Percentiles rank a stretch among this genome's conserved stretches.
phyloP scores from a whole-genome alignment of 2,329 filamentous ascomycete species.

The Ophiostoma ips region DNA sequence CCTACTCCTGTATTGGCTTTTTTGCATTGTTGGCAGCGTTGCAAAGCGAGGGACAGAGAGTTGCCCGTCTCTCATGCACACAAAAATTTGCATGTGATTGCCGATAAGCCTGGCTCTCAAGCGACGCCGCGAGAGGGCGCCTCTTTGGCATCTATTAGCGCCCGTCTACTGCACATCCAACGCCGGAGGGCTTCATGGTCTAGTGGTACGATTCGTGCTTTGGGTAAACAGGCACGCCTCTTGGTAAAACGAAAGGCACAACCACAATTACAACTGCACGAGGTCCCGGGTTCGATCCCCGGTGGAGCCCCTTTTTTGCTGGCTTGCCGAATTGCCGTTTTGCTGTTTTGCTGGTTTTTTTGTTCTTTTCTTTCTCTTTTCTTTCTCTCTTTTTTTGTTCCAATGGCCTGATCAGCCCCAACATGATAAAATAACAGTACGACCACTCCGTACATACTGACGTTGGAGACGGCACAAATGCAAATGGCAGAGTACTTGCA shows the following conservation, averaged over 20 bases:
- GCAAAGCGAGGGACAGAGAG: background rate
- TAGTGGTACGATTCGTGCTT: conserved; percentile 6
- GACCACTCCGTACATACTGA: too few species aligned
- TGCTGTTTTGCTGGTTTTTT: too few species aligned
- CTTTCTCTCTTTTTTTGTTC: too few species aligned
- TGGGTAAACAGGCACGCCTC: background rate
- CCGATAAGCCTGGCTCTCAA: too few species aligned
- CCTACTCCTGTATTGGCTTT: too few species aligned
- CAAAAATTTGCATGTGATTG: background rate
- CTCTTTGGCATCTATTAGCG: background rate
- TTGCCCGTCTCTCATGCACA: too few species aligned
- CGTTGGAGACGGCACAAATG: too few species aligned
- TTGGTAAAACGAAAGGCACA: background rate
- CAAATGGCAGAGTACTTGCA: too few species aligned
- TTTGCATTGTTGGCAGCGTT: background rate
- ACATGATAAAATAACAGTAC: too few species aligned
- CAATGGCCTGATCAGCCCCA: too few species aligned
- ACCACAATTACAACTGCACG: conserved; percentile 2
- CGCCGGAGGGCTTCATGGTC: background rate
- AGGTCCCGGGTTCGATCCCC: conserved; percentile 5
- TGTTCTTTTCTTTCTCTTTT: background rate
- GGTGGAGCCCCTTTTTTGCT: conserved; percentile 2
- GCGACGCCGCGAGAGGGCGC: too few species aligned
- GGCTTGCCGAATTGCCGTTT: background rate
- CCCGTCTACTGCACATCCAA: background rate